Evolutionary conservation across 441 rosid species (phyloP), one percentile per base, ranked within the genome.

Genomic region (Arabidopsis hybrid): DNA sequence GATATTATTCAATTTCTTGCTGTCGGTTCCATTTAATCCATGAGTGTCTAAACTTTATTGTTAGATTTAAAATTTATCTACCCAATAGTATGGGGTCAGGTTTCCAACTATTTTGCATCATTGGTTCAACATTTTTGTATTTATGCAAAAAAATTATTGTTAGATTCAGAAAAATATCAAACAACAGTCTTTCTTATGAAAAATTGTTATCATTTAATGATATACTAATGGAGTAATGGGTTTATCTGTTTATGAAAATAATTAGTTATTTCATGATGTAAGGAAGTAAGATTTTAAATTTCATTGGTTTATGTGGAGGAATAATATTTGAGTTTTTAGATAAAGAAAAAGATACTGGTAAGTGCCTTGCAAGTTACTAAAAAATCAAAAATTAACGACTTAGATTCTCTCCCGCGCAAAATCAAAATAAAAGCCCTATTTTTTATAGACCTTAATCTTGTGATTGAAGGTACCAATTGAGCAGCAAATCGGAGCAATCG

Each of bases 401-500:
- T 26, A 2, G 18, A 57, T 2, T 34, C 7, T 43, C 47, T 56
- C 71, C 65, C 71, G 71, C 71, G 50, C 59, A 65, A 73, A 52
- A 31, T 31, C 7, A 61, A 31, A 43, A n/a, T 18, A 59, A 26
- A 59, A 60, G 11, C 89, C 88, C 7, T 86, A 87, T 63, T 80
- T 85, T 74, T 86, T 17, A 36, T 49, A 73, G 56, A 50, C 13
- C 7, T 53, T 49, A 49, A 17, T 3, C 53, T 78, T 40, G 90
- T 36, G 31, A 31, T 7, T 67, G 59, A 59, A 88, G 98, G 96
- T 90, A 36, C 91, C 97, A 1, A 87, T 94, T 38, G 70, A 83
- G 58, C 74, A 85, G 63, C 76, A 80, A 63, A 82, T 90, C 7
- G 89, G 84, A 43, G 95, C 98, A 59, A 88, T 91, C 29, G 87